Evolutionary conservation across 2,329 filamentous ascomycete species (phyloP), one percentile per base, ranked within the genome.

Genomic region (Neofusicoccum umdonicola): DNA sequence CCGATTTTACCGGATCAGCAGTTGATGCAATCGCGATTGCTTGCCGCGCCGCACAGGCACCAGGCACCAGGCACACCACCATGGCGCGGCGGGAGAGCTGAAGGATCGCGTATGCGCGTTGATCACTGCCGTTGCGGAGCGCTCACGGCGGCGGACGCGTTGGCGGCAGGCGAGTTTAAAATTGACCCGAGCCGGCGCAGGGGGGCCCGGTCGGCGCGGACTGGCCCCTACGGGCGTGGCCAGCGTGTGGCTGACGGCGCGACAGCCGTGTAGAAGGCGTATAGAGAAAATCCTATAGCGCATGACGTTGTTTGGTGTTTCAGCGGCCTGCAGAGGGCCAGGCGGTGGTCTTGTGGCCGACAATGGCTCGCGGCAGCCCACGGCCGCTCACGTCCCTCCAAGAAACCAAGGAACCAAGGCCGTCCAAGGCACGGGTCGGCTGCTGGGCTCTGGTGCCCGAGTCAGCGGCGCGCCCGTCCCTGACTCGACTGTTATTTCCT

Each of bases 11-110:
- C 52, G 50, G 35, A 60, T 60, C 56, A 60, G 12, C 56, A 37
- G 31, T 37, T 60, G 56, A 60, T 60, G 56, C 47, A 60, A 60
- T 47, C 56, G 56, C 56, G 41, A 60, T 60, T 60, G 42, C 42
- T 60, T 60, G 54, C 54, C 54, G 54, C 39, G 11, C 41, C 15
- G 56, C 56, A 47, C 42, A 22, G 56, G n/a, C 31, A 17, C 56
- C 42, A 27, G 13, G 27, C 17, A 27, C 35, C 27, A 42, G 39
- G 41, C 15, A 35, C 27, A 31, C 22, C 54, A 45, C 34, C 54
- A 45, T 35, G 39, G 31, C 56, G n/a, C 41, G 54, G 54, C 7
- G 22, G 50, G 34, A 34, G 12, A 22, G 13, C 22, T 19, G 8
- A 42, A 13, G 19, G 19, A n/a, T 35, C 9, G n/a, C 4, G 41